Base-by-base conservation (phyloP, 2,329 filamentous ascomycete genomes). In the Phoma sp. region DNA sequence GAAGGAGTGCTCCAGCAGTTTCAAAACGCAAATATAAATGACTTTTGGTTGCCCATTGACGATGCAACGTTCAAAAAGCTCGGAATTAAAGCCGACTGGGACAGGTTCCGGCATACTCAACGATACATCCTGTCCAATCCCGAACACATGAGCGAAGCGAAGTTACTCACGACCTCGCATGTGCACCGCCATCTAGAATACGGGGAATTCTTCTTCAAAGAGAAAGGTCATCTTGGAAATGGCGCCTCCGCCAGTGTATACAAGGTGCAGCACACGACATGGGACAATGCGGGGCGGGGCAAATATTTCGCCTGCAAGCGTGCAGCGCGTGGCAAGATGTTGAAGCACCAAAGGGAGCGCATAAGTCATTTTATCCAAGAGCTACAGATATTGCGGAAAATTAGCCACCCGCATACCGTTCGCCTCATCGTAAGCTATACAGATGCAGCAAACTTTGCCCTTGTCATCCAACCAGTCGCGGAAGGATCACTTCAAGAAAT, bases 11-110 rank as follows among this genome's bases (percentile, higher is more conserved):
- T 43, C 6, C 12, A 9, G 26, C 40, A 20, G 11, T 43, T 43
- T 9, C 40, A 43, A 25, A 30, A 32, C 20, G 18, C 12, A 12
- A 25, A 21, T 9, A 43, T 43, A 6, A 43, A 15, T 18, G 40
- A 43, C 29, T 43, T 43, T 17, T 43, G 40, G 40, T 9, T 43
- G 12, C 40, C 40, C 18, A 32, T 43, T 14, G 28, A 43, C 18
- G 28, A 33, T 12, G 2, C 18, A 5, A 43, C 29, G 6, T 32
- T 43, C 25, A 23, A 15, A 4, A 9, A 12, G 9, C 2, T 43
- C 29, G 18, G 28, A 14, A 30, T 21, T 10, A 33, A 11, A 3
- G 17, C 33, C 14, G 18, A 43, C 5, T 23, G 28, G 28, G 28
- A 30, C 9, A 20, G 33, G 5, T 43, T 43, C 17, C 29, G 28